A percentile compares a stretch with the other conserved stretches of the same genome.
Conservation (phyloP, 805 yeast species). For the Zygoascus biomembranicola region DNA sequence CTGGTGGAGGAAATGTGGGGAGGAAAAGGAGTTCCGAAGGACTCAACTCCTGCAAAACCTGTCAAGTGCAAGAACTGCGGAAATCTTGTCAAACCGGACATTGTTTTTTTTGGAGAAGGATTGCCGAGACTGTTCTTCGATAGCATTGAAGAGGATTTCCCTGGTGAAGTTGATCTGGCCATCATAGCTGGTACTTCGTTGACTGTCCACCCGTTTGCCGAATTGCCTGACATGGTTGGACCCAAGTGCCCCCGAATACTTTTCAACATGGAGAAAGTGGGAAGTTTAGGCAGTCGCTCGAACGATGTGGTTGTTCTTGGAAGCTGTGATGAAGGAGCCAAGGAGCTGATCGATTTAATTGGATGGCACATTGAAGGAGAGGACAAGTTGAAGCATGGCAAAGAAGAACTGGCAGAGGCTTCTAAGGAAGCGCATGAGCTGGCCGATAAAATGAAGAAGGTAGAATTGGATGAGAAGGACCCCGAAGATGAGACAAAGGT, state of each 20-base stretch:
- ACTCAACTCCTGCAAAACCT: background rate
- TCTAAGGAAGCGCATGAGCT: slow-evolving; percentile 4
- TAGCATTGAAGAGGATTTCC: slow-evolving; percentile 51
- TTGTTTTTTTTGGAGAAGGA: slow-evolving; percentile 89
- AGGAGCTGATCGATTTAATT: slow-evolving; percentile 40
- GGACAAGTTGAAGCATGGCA: background rate
- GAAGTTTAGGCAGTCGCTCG: slow-evolving; percentile 50
- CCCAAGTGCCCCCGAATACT: slow-evolving; percentile 47
- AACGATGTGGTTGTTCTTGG: slow-evolving; percentile 54
- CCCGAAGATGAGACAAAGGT: background rate
- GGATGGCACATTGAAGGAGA: slow-evolving; percentile 46
- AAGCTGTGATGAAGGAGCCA: slow-evolving; percentile 60
- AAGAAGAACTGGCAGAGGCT: slow-evolving; percentile 13
- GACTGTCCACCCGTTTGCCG: slow-evolving; percentile 85
- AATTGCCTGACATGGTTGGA: slow-evolving; percentile 60
- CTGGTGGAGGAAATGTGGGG: slow-evolving; percentile 16
- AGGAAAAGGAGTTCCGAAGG: slow-evolving; percentile 5
- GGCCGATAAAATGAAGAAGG: background rate
- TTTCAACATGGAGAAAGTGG: slow-evolving; percentile 70
- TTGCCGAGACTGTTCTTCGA: slow-evolving; percentile 66
- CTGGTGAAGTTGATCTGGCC: slow-evolving; percentile 51
- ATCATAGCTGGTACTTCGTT: slow-evolving; percentile 91
- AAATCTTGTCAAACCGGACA: slow-evolving; percentile 85
- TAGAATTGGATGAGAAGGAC: background rate
- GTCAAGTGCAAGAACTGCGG: slow-evolving; percentile 51